Conservation (phyloP, 371 early-diverging fungal species). For the Capillidium heterosporum region DNA sequence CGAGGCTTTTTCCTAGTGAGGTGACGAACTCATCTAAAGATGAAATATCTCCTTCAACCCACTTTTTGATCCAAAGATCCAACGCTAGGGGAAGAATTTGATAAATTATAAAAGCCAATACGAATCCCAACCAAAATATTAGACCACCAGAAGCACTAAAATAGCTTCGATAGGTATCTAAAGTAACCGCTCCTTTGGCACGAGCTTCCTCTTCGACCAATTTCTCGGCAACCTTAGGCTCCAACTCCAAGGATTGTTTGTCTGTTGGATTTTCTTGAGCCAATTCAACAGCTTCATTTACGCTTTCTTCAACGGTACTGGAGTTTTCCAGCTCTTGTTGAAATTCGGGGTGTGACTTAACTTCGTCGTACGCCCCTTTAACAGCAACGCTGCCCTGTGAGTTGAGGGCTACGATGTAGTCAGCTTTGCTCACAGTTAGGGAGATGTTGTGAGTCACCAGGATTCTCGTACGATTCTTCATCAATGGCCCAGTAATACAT, state of each 20-base stretch:
- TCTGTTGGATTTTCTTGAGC: slow-evolving; percentile 10
- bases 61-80: slow-evolving; percentile 12
- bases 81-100: slow-evolving; percentile 24
- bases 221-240: slow-evolving; percentile 16
- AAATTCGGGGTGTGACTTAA: slow-evolving; percentile 18
- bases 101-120: slow-evolving; percentile 26
- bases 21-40: not conserved
- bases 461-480: slow-evolving; percentile 58
- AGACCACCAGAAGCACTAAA: slow-evolving; percentile 42
- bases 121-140: slow-evolving; percentile 24
- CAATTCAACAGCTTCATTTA: slow-evolving; percentile 1
- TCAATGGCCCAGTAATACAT: slow-evolving; percentile 46
- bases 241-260: slow-evolving; percentile 6
- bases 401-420: slow-evolving; percentile 38
- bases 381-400: slow-evolving; percentile 25
- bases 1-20: not conserved
- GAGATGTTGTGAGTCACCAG: slow-evolving; percentile 79
- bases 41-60: not conserved
- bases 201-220: slow-evolving; percentile 45
- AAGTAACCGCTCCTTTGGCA: slow-evolving; percentile 37
- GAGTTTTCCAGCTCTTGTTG: slow-evolving; percentile 20
- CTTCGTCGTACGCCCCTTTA: slow-evolving; percentile 18
- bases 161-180: slow-evolving; percentile 37
- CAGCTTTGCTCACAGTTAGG: slow-evolving; percentile 44
- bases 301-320: slow-evolving; percentile 14